Evolutionary conservation across 2,329 filamentous ascomycete species (phyloP), one percentile per base, ranked within the genome.

Genomic region (Cyclaneusma minus): DNA sequence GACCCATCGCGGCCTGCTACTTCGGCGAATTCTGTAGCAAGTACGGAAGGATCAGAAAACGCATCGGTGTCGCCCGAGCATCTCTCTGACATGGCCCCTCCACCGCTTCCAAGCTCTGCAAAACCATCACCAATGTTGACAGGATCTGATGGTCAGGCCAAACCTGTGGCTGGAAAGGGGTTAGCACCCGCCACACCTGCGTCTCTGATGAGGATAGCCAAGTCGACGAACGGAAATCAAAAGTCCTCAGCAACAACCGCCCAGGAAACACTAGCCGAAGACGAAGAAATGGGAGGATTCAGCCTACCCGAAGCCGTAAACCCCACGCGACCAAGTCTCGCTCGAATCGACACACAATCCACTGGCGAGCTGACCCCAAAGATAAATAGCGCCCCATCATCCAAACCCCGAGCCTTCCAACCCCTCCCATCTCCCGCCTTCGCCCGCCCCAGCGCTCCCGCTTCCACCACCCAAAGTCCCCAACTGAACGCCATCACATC

Each of bases 161-260:
- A 58, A 10, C 17, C 41, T 10, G 29, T 38, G 13, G 30, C 42
- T 13, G 39, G 41, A 13, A 17, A 6, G 1, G 16, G 13, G 7
- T 16, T 54, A 39, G 68, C 72, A 27, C 80, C 81, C 7, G 84
- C 82, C 2, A 92, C 84, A 1, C 84, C 84, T 1, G 82, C 85
- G 6, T 92, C 84, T 5, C 54, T 93, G 31, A 93, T 94, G 79
- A 77, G 71, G 41, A 60, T 87, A 22, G 63, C 61, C 8, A 37
- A 44, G 25, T 42, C 44, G 17, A 42, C 41, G 3, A 35, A 31
- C 18, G 45, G 7, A 37, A 51, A 28, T 18, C 37, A 36, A 36
- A 49, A 25, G 36, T 45, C 50, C 18, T 51, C 47, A 19, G 52
- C 42, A 1, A 46, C 62, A 11, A 45, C 49, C 10, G 60, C 64